A percentile compares a stretch with the other conserved stretches of the same genome.
Conservation (phyloP, 208 protist genomes). For the Trypanosoma boissoni region DNA sequence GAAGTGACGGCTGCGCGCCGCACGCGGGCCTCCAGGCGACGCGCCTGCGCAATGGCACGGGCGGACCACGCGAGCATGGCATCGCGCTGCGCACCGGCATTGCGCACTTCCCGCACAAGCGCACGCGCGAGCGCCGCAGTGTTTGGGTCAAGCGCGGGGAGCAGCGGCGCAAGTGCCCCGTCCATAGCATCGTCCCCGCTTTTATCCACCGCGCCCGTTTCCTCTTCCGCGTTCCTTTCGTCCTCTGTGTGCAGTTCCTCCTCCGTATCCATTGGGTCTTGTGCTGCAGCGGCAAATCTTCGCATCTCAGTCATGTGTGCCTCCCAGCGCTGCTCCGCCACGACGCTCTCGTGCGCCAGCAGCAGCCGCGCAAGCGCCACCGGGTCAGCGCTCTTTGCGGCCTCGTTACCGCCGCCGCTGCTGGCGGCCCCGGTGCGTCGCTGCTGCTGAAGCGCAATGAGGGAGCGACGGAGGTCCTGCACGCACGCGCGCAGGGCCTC, state of each 20-base stretch:
- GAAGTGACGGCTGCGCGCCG: slow-evolving; percentile 14
- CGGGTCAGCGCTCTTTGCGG: too few relatives aligned
- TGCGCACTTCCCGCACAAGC: slow-evolving; percentile 4
- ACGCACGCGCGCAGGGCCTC: slow-evolving; percentile 27
- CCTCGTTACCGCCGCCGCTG: not conserved
- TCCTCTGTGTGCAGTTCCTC: too few relatives aligned
- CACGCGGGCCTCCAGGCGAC: not conserved
- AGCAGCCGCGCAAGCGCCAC: too few relatives aligned
- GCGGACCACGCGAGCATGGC: not conserved
- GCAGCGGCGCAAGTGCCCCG: slow-evolving; percentile 4
- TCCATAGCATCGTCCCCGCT: slow-evolving; percentile 5
- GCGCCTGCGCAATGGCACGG: not conserved
- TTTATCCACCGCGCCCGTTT: not conserved
- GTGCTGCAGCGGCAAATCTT: too few relatives aligned
- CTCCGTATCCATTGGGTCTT: too few relatives aligned
- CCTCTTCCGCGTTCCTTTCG: not conserved
- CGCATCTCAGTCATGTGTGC: too few relatives aligned
- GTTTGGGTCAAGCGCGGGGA: not conserved
- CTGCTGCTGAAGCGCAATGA: slow-evolving; percentile 4
- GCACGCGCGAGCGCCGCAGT: not conserved
- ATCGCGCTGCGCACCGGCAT: not conserved
- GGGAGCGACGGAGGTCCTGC: not conserved
- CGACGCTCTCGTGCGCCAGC: too few relatives aligned
- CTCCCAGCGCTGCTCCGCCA: too few relatives aligned
- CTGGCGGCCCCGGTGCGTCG: not conserved